phyloP scores from a whole-genome alignment of 2,329 filamentous ascomycete genomes.

The Ustulina deusta region DNA sequence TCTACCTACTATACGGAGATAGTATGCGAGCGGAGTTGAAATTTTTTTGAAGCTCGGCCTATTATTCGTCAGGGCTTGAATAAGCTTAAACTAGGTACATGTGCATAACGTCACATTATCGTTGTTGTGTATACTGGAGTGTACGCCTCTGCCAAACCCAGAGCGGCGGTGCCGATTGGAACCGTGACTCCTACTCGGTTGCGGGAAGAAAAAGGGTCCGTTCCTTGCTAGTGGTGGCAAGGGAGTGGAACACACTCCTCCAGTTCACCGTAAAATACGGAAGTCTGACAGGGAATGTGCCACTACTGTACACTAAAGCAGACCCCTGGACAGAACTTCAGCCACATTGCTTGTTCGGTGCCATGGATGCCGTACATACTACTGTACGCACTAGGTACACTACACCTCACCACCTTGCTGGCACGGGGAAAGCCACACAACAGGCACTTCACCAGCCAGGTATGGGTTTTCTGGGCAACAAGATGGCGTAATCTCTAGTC shows the following conservation, averaged over 20 bases:
- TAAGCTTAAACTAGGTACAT: slow-evolving; percentile 29
- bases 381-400: slow-evolving; percentile 9
- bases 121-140: neutral
- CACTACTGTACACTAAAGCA: neutral
- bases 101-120: slow-evolving; percentile 23
- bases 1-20: neutral
- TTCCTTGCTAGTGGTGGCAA: slow-evolving; percentile 5
- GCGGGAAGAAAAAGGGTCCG: slow-evolving; percentile 29
- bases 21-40: slow-evolving; percentile 16
- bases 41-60: slow-evolving; percentile 7
- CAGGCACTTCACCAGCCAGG: too few species aligned
- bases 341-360: slow-evolving; percentile 16
- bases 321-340: slow-evolving; percentile 5
- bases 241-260: neutral
- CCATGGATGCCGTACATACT: slow-evolving; percentile 16
- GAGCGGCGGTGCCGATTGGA: slow-evolving; percentile 30
- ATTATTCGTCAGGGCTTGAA: slow-evolving; percentile 18
- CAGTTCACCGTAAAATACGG: slow-evolving; percentile 32
- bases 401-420: neutral
- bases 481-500: slow-evolving; percentile 12
- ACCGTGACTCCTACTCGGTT: slow-evolving; percentile 18
- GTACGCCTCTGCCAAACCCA: slow-evolving; percentile 9
- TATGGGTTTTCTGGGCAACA: slow-evolving; percentile 14
- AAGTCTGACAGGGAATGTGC: neutral
- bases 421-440: too few species aligned